These are phyloP conservation scores for Eucalyptus erythrocorys DNA, from an alignment of 345 rosid species.

Conservation along the genomic window DNA sequence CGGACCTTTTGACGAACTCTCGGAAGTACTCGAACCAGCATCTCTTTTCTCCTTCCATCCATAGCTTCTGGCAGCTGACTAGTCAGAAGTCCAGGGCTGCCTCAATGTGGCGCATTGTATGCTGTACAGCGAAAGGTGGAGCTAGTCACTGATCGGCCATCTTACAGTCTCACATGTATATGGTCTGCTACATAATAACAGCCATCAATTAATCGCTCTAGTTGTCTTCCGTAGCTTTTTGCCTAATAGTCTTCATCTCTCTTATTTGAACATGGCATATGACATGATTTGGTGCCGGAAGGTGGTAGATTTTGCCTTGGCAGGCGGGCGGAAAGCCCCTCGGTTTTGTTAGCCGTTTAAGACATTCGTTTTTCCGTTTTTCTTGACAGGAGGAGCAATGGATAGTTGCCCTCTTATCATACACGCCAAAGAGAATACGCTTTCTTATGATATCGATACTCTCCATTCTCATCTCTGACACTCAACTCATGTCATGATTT, in stretches of 20 bases:
- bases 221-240: background rate
- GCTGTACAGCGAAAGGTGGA: conserved; percentile 1
- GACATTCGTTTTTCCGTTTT: background rate
- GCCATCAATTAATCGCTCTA: background rate
- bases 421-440: too few species aligned
- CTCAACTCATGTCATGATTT: background rate
- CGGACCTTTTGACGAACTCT: background rate
- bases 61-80: background rate
- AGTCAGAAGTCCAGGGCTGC: background rate
- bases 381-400: background rate
- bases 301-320: background rate
- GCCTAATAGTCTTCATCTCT: background rate
- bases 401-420: background rate
- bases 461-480: background rate
- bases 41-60: background rate
- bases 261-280: background rate
- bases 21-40: background rate
- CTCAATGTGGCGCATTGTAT: conserved; percentile 3
- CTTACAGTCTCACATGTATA: background rate
- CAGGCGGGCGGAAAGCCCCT: background rate
- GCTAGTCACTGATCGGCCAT: background rate
- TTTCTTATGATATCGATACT: background rate
- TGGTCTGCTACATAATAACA: background rate
- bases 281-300: background rate
- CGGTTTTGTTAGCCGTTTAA: background rate